Evolutionary conservation across 2,329 filamentous ascomycete species (phyloP).

Genomic region (Lachnellula willkommii): DNA sequence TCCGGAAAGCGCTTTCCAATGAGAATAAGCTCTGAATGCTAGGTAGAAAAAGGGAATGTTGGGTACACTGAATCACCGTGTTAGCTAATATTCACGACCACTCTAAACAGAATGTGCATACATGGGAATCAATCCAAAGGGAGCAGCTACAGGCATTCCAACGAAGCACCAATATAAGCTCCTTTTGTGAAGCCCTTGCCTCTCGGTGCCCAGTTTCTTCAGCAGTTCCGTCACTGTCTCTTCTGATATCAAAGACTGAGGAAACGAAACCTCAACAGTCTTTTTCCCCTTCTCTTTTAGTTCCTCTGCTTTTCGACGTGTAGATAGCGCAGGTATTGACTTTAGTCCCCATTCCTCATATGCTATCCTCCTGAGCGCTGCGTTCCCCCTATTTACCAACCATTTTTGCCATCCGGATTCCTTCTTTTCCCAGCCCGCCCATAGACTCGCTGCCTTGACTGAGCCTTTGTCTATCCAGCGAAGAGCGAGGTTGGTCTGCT

Average conservation of each 20-base stretch:
- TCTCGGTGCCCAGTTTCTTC: constrained; percentile 67
- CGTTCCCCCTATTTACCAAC: constrained; percentile 81
- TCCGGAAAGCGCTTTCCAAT: constrained; percentile 80
- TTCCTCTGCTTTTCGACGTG: constrained; percentile 59
- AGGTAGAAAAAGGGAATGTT: constrained; percentile 98
- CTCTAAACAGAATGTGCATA: constrained; percentile 43
- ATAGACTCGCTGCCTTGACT: constrained; percentile 66
- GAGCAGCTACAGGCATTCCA: constrained; percentile 76
- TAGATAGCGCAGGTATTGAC: constrained; percentile 77
- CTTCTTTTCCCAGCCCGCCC: constrained; percentile 82
- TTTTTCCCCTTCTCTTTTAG: constrained; percentile 52
- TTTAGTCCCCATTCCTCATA: constrained; percentile 98
- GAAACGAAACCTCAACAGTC: constrained; percentile 68
- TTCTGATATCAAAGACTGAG: constrained; percentile 60
- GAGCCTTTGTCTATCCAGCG: constrained; percentile 56
- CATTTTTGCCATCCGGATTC: constrained; percentile 83
- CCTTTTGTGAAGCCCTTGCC: constrained; percentile 70
- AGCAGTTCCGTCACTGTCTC: constrained; percentile 62
- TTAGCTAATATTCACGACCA: constrained; percentile 1
- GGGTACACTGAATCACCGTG: constrained; percentile 56
- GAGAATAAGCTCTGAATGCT: constrained; percentile 83
- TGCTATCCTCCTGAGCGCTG: constrained; percentile 77
- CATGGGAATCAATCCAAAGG: constrained; percentile 81
- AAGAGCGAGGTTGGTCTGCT: constrained; percentile 46
- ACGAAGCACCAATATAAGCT: constrained; percentile 76